Evolutionary conservation across 352 stramenopile genomes (phyloP), one percentile per base, ranked within the genome.

Genomic region (Aphanomyces stellatus): DNA sequence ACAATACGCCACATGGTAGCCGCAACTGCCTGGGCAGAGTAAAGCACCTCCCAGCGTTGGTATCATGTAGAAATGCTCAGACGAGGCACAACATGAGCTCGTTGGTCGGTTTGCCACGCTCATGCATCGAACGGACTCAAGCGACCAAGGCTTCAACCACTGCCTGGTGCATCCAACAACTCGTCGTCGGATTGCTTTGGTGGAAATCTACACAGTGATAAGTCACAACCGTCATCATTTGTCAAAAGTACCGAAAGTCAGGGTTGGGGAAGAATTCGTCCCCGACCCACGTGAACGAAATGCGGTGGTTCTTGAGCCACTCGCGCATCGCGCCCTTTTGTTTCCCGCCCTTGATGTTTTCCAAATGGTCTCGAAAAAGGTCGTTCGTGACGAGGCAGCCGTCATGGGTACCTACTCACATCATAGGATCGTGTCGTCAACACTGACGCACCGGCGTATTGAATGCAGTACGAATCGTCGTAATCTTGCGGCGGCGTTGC

Each of bases 401-500:
- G 49, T 88, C 71, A 48, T 95, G 76, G 33, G 79, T 72, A 11
- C 79, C 79, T 57, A n/a, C 30, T 17, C 8, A 51, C 7, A 51
- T 7, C 8, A 51, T 22, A 51, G n/a, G 13, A 24, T 51, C 42
- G 25, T 8, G 37, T 17, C 37, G 37, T 8, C 37, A 8, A 43
- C 17, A 17, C 8, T 17, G 11, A 46, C 37, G 19, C 28, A 57
- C 49, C 49, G 35, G 85, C 85, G 66, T 96, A 96, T 53, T 90
- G 82, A 71, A 96, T 96, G 77, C 87, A 93, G 74, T 96, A 96
- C 42, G 85, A 87, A 67, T 96, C 88, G 70, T 96, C 88, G 68
- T 94, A 96, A 68, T 96, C 88, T 49, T 93, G 85, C 13, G 87
- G 72, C 3, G 88, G 88, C 10, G 88, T 96, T 2, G 83, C 78